These are phyloP conservation scores for Dictyostelium citrinum DNA, from an alignment of 78 protist genomes.

Conservation along the genomic window DNA sequence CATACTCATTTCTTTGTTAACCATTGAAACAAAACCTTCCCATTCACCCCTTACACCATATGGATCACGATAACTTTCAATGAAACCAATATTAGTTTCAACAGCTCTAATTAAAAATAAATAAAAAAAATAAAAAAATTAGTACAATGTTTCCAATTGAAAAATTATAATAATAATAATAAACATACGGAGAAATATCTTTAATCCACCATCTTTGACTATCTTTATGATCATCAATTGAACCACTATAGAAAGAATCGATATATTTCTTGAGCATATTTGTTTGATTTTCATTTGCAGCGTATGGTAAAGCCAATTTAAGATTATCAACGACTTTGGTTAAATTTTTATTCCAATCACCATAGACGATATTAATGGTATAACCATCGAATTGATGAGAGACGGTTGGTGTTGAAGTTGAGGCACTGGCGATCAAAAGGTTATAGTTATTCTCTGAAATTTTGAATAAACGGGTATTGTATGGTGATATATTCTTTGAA, in stretches of 20 bases:
- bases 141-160: not conserved
- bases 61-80: conserved; percentile 89
- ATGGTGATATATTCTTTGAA: conserved; percentile 14
- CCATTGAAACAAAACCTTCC: conserved; percentile 91
- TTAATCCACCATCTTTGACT: conserved; percentile 83
- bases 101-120: conserved; percentile 14
- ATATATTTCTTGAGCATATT: conserved; percentile 83
- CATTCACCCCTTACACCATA: conserved; percentile 88
- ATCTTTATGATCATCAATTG: conserved; percentile 84
- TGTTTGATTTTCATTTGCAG: conserved; percentile 78
- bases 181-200: conserved; percentile 76
- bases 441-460: conserved; percentile 27
- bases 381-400: conserved; percentile 10
- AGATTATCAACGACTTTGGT: conserved; percentile 47
- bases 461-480: conserved; percentile 74
- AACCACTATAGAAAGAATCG: conserved; percentile 68
- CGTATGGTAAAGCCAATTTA: conserved; percentile 23
- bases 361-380: conserved; percentile 50
- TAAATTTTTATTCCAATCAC: conserved; percentile 59
- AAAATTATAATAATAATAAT: not conserved
- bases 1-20: conserved; percentile 70
- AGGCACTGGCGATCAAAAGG: conserved; percentile 28
- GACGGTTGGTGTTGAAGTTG: not conserved
- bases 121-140: not conserved
- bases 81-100: conserved; percentile 90